phyloP scores from a whole-genome alignment of 2,329 filamentous ascomycete genomes.

The Penicillium nordicum region DNA sequence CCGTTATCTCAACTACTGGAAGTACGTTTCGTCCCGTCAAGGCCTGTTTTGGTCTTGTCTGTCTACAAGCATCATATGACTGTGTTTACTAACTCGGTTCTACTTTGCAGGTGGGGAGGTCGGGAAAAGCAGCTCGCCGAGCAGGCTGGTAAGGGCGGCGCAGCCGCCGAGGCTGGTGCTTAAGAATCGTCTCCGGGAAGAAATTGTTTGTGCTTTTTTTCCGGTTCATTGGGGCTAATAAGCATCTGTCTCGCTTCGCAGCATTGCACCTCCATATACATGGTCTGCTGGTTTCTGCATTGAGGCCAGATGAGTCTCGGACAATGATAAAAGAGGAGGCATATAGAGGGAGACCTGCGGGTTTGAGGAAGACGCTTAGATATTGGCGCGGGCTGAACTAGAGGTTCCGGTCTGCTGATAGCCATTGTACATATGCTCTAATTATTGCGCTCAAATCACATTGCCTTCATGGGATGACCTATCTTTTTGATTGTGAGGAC shows the following conservation, averaged over 20 bases:
- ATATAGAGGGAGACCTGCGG: constrained; percentile 12
- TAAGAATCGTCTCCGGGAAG: constrained; percentile 15
- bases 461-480: background rate
- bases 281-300: background rate
- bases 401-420: constrained; percentile 1
- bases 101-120: constrained; percentile 38
- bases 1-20: constrained; percentile 60
- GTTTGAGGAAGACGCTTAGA: constrained; percentile 6
- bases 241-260: constrained; percentile 9
- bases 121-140: constrained; percentile 40
- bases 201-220: constrained; percentile 12
- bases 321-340: constrained; percentile 5
- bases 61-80: background rate
- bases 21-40: constrained; percentile 36
- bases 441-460: constrained; percentile 14
- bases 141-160: constrained; percentile 31
- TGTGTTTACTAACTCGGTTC: constrained; percentile 9
- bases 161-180: constrained; percentile 29
- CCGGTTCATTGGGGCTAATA: constrained; percentile 6
- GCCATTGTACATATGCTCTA: constrained; percentile 24
- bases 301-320: background rate
- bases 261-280: constrained; percentile 14
- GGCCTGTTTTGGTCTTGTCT: background rate
- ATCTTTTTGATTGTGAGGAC: background rate
- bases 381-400: background rate